Percentiles rank a stretch among this genome's conserved stretches.
phyloP scores from a whole-genome alignment of 495 filamentous ascomycete genomes.

The Cryomyces antarcticus region DNA sequence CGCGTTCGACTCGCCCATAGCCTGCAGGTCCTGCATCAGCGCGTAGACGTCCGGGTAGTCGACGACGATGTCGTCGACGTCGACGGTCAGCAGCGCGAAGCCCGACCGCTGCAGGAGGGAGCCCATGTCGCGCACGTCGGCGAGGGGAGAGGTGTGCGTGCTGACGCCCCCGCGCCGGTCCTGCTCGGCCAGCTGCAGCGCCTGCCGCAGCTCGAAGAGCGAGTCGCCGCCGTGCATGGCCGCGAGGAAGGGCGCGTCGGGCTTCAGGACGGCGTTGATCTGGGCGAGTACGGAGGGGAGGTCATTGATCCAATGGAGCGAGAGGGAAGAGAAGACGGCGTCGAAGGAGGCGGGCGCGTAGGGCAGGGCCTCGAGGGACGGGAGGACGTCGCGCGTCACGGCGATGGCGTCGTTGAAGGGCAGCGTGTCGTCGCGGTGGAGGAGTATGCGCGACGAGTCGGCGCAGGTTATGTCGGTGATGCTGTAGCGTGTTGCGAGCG shows the following conservation, averaged over 20 bases:
- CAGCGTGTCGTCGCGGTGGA: slow-evolving; percentile 61
- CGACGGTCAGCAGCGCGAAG: slow-evolving; percentile 89
- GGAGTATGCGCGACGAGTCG: slow-evolving; percentile 56
- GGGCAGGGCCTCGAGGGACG: slow-evolving; percentile 49
- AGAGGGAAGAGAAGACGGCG: slow-evolving; percentile 68
- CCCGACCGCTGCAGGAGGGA: slow-evolving; percentile 70
- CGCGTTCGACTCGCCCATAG: slow-evolving; percentile 30
- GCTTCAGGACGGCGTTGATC: slow-evolving; percentile 65
- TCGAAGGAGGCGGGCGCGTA: slow-evolving; percentile 66
- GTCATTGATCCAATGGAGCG: slow-evolving; percentile 96
- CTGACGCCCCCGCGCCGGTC: slow-evolving; percentile 75
- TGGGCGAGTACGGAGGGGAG: slow-evolving; percentile 65
- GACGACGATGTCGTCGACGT: slow-evolving; percentile 91
- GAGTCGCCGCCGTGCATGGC: slow-evolving; percentile 95
- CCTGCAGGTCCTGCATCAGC: slow-evolving; percentile 80
- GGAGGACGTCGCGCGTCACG: slow-evolving; percentile 49
- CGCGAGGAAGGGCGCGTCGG: slow-evolving; percentile 78
- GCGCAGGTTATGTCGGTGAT: slow-evolving; percentile 56
- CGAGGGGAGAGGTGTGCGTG: slow-evolving; percentile 71
- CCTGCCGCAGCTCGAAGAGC: slow-evolving; percentile 83
- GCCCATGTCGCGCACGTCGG: slow-evolving; percentile 81
- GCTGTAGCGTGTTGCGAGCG: slow-evolving; percentile 32
- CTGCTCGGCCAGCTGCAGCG: slow-evolving; percentile 78
- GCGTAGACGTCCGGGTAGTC: slow-evolving; percentile 87
- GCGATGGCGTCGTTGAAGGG: slow-evolving; percentile 55